Conservation (phyloP, 1,284 basidiomycete species). For the Somion occarium region DNA sequence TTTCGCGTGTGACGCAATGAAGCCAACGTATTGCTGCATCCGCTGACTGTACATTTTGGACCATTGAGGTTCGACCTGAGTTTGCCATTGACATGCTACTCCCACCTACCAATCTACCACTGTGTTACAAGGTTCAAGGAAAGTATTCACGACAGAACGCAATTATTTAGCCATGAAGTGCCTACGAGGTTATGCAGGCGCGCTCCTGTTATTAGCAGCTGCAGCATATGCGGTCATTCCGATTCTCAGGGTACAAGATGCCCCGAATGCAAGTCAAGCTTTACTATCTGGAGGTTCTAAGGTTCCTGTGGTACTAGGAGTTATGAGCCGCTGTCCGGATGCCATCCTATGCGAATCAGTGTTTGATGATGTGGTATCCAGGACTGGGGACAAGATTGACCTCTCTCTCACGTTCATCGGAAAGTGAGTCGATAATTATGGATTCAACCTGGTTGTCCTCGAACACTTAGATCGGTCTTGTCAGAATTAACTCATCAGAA, state of each 20-base stretch:
- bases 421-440: constrained; percentile 43
- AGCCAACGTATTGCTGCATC: too few relatives aligned
- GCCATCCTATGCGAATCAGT: constrained; percentile 74
- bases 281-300: constrained; percentile 27
- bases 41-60: too few relatives aligned
- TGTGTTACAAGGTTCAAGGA: too few relatives aligned
- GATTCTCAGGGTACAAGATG: not conserved
- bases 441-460: not conserved
- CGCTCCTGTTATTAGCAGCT: too few relatives aligned
- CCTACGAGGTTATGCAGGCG: too few relatives aligned
- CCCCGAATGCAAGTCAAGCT: not conserved
- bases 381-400: constrained; percentile 63
- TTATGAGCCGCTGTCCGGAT: constrained; percentile 79
- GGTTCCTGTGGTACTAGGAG: constrained; percentile 56
- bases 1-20: too few relatives aligned
- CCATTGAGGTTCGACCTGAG: too few relatives aligned
- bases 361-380: constrained; percentile 68
- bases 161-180: too few relatives aligned
- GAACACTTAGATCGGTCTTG: not conserved
- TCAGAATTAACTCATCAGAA: constrained; percentile 60
- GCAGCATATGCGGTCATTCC: not conserved
- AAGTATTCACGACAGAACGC: too few relatives aligned
- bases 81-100: too few relatives aligned
- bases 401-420: constrained; percentile 72
- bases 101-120: too few relatives aligned